These are phyloP conservation scores for Hypomontagnella monticulosa DNA, from an alignment of 495 filamentous ascomycete species.

Conservation along the genomic window DNA sequence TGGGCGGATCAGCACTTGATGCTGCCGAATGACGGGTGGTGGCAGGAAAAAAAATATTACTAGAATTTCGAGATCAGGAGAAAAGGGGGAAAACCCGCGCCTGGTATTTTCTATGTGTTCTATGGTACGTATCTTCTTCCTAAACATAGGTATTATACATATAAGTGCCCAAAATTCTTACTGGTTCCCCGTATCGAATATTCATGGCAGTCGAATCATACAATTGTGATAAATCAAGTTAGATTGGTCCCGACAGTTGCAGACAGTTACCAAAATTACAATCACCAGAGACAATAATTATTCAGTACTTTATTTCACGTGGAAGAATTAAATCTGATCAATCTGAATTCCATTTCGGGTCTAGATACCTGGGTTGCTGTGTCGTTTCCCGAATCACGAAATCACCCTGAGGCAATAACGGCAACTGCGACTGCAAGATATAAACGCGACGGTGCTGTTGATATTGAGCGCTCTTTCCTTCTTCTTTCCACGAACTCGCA, in stretches of 20 bases:
- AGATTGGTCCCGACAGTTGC: not conserved
- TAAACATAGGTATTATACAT: no score
- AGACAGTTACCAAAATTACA: not conserved
- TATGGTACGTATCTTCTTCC: not conserved
- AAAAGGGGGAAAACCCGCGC: not conserved
- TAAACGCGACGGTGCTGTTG: constrained; percentile 20
- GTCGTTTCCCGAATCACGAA: constrained; percentile 8
- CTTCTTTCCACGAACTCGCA: constrained; percentile 15
- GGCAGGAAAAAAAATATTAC: constrained; percentile 31
- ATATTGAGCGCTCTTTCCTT: constrained; percentile 15
- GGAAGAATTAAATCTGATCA: not conserved
- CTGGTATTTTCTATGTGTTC: not conserved
- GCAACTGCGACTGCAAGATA: constrained; percentile 21
- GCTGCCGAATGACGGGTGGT: constrained; percentile 28
- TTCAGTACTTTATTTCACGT: not conserved
- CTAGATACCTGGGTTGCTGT: constrained; percentile 8
- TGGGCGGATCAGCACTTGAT: constrained; percentile 24
- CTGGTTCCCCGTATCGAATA: no score
- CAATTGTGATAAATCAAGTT: not conserved
- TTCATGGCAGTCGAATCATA: not conserved
- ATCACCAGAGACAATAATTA: constrained; percentile 1
- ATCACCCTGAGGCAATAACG: constrained; percentile 3
- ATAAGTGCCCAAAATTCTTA: no score
- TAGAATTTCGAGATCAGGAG: constrained; percentile 20
- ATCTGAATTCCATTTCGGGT: constrained; percentile 19